Base-by-base conservation (phyloP, 2,329 filamentous ascomycete genomes). In the Polychaeton citri region DNA sequence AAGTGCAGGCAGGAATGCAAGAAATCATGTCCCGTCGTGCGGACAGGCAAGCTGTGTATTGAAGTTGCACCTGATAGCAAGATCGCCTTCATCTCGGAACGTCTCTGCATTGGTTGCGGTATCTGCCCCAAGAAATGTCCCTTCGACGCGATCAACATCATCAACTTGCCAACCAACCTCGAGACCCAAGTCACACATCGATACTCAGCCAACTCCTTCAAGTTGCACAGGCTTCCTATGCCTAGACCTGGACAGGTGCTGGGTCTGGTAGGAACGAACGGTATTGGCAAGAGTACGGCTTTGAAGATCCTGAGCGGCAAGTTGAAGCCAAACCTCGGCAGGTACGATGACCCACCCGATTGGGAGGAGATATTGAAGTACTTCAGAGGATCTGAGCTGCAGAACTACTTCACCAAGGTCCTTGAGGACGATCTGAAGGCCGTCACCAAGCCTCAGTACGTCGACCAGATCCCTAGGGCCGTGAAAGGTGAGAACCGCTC, bases 1-100 rank as follows among this genome's bases (percentile, higher is more conserved):
- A 96, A 96, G 85, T 96, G 90, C 64, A 79, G 88, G 50, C 88
- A 95, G 69, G 90, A 98, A 65, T 98, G 90, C 74, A 96, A 96
- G 64, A 96, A 96, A 63, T 88, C 87, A 19, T 98, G 90, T 62
- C 86, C 92, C 19, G 90, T 98, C 44, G 90, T 98, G 50, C 83
- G 88, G 54, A 93, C 87, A 42, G 90, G 90, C 64, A 96, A 95
- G 71, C 78, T 92, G 49, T 94, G 87, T 65, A 95, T 96, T 60
- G 88, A 98, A 70, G 92, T 98, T 54, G 71, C 74, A 36, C 69
- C 83, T 44, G 75, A 83, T 39, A 92, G 88, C 47, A 88, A 88
- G 57, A 88, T 98, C 52, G 90, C 90, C 60, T 98, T 95, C 72
- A 93, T 98, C 55, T 96, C 88, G 47, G 90, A 98, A 64, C 77